phyloP scores from a whole-genome alignment of 139 green algal genomes.

The Asterochloris sp. region DNA sequence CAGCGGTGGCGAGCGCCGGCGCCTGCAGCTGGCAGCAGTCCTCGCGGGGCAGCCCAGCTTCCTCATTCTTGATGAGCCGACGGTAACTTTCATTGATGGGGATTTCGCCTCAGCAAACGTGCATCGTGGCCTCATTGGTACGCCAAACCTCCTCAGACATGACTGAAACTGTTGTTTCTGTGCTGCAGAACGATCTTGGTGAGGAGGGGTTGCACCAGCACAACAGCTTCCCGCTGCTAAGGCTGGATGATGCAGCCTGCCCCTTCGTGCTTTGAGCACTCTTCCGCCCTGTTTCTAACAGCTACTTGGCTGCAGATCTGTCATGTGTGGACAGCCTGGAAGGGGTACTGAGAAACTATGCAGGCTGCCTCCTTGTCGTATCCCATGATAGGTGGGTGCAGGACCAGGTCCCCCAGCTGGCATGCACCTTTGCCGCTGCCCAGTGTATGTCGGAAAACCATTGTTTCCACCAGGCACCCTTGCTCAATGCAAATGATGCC shows the following conservation, averaged over 20 bases:
- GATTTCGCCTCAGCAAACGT: neutral
- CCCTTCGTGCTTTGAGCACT: neutral
- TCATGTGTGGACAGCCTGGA: constrained; percentile 31
- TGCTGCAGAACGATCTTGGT: too few species aligned
- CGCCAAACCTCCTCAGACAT: neutral
- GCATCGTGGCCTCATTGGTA: neutral
- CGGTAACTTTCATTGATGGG: neutral
- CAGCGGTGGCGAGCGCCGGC: constrained; percentile 59
- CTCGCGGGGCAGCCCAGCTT: constrained; percentile 71
- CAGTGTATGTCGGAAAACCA: too few species aligned
- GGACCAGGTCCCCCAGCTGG: too few species aligned
- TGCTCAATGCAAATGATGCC: too few species aligned
- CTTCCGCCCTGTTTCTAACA: constrained; percentile 18
- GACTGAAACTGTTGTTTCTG: neutral
- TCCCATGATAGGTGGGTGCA: constrained; percentile 51
- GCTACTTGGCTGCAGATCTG: constrained; percentile 67
- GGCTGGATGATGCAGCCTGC: too few species aligned
- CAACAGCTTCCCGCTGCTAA: too few species aligned
- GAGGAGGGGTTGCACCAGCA: too few species aligned
- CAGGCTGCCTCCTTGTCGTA: constrained; percentile 66
- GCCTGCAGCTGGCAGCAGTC: constrained; percentile 73
- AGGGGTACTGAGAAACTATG: constrained; percentile 35
- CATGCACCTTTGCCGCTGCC: too few species aligned
- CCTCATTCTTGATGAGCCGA: constrained; percentile 63
- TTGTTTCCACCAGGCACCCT: too few species aligned